Base-by-base conservation (phyloP, 805 yeast species). In the Saccharomycopsis oosterbeekiorum region DNA sequence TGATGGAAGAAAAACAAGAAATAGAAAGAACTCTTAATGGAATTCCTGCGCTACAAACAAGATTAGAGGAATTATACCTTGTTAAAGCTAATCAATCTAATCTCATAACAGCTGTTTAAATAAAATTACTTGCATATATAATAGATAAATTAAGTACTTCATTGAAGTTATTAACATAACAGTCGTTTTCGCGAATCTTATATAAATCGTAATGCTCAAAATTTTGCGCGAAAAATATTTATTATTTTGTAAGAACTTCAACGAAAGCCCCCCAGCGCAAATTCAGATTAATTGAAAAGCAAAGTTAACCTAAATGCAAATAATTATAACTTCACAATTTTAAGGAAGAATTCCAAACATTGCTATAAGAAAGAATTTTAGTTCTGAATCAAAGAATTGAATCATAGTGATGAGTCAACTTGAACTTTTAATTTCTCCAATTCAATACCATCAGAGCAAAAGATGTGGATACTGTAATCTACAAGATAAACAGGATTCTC, bases 1-100 rank as follows among this genome's bases (percentile, higher is more conserved):
- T 88, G 68, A 97, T 90, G 68, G 86, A 88, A 68, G 96, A 89
- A 71, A 79, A 91, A 69, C 78, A 87, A 55, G 78, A 76, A 56
- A 75, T 91, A 64, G 96, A 89, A 67, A 80, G 83, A 71, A 75
- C 78, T 56, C 76, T 92, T 68, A 84, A 96, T 67, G 87, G 84
- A 62, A 84, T 85, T 21, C 87, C 90, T 2, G 76, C 76, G 21
- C 74, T 90, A 76, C 79, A 80, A 66, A 86, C 86, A 62, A 80
- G 91, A 65, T 77, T 91, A 62, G 76, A 78, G 29, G 87, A 84
- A 67, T 80, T 91, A 69, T 78, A 79, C 67, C 78, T 80, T 68
- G 87, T 77, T 26, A 75, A 78, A 26, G 65, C 62, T 43, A 64
- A 58, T 41, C 60, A 61, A 56, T 11, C 53, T 4, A 47, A 12